These are phyloP conservation scores for Lentinula sp. DNA, from an alignment of 768 basidiomycete genomes.

Conservation along the genomic window DNA sequence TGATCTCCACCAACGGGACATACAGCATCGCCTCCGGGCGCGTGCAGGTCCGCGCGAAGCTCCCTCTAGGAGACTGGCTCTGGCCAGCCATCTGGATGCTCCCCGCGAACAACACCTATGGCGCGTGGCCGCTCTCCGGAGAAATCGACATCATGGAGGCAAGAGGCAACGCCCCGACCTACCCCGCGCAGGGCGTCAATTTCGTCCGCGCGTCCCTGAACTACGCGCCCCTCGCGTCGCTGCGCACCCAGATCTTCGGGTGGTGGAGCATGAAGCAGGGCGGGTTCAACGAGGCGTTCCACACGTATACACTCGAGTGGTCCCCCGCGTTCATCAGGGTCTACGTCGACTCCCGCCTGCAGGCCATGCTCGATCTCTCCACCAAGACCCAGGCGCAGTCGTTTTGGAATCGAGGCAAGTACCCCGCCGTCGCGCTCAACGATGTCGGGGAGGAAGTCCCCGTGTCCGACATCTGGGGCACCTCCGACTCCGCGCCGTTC, in stretches of 20 bases:
- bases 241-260: conserved; percentile 53
- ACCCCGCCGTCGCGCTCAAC: conserved; percentile 58
- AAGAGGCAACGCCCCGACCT: conserved; percentile 54
- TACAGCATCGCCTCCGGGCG: conserved; percentile 32
- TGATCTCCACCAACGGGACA: conserved; percentile 64
- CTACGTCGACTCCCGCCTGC: conserved; percentile 69
- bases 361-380: conserved; percentile 51
- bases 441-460: conserved; percentile 43
- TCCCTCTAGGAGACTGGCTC: conserved; percentile 48
- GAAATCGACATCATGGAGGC: conserved; percentile 51
- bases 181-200: conserved; percentile 51
- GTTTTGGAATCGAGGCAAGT: conserved; percentile 68
- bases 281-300: conserved; percentile 38
- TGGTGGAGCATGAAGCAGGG: conserved; percentile 52
- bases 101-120: conserved; percentile 57
- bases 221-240: conserved; percentile 52
- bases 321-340: conserved; percentile 56
- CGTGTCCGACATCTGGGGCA: conserved; percentile 59
- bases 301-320: conserved; percentile 80
- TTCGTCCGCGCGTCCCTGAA: conserved; percentile 56
- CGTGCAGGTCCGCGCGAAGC: conserved; percentile 41
- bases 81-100: conserved; percentile 69
- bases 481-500: conserved; percentile 58
- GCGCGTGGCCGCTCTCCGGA: conserved; percentile 53
- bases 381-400: conserved; percentile 47